Evolutionary conservation across 2,329 filamentous ascomycete species (phyloP).

Genomic region (Hortaea werneckii): DNA sequence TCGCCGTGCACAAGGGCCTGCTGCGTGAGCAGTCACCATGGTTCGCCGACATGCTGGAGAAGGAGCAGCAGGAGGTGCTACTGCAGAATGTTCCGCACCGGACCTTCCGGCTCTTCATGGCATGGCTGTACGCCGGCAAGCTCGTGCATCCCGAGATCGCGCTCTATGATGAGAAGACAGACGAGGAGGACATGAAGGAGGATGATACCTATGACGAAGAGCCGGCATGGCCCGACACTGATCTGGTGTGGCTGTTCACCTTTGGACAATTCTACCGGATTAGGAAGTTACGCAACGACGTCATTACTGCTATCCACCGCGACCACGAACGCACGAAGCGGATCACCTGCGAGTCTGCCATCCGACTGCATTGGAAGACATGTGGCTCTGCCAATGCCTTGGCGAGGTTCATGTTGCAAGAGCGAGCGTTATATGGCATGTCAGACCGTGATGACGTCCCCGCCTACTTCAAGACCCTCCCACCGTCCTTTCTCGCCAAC

Average conservation of each 20-base stretch:
- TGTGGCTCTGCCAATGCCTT: not conserved
- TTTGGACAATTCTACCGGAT: not conserved
- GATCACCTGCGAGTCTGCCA: not conserved
- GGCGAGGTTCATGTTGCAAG: not conserved
- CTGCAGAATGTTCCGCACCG: not conserved
- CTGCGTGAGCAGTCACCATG: not conserved
- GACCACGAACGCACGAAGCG: not conserved
- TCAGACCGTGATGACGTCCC: not conserved
- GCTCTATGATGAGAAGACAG: not conserved
- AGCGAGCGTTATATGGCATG: not conserved
- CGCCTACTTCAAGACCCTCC: not conserved
- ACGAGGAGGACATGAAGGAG: not conserved
- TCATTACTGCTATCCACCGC: not conserved
- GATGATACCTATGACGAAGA: not conserved
- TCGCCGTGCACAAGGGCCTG: not conserved
- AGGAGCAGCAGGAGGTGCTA: not conserved
- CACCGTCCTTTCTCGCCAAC: not conserved
- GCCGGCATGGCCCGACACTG: not conserved
- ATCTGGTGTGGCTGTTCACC: not conserved
- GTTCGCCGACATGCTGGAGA: not conserved
- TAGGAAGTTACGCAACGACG: not conserved
- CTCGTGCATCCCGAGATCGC: not conserved
- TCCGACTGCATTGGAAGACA: not conserved
- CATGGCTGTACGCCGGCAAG: constrained; percentile 1
- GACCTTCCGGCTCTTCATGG: not conserved